Base-by-base conservation (phyloP, 2,329 filamentous ascomycete genomes). In the Laburnicola sp. region DNA sequence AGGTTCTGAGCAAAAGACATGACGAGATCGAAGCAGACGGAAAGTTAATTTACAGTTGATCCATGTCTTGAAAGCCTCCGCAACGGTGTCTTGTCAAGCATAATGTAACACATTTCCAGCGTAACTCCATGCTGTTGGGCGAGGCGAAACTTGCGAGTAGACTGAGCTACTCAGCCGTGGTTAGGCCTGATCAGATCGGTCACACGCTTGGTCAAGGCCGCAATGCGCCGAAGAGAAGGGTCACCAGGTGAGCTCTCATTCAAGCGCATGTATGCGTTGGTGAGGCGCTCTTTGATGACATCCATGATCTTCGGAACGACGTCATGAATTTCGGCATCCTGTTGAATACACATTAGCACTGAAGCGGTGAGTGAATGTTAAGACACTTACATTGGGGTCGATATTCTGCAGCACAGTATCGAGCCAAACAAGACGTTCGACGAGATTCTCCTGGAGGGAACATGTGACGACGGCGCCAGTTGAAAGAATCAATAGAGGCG, bases 391-490 rank as follows among this genome's bases (percentile, higher is more conserved):
- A 54, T 65, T 72, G 10, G 79, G 73, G 62, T 86, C 76, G 45
- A 86, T 78, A 43, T 75, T 77, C 54, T 74, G 70, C 48, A 86
- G 73, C 8, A 83, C 80, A 44, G 76, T 74, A 43, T 80, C 76
- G 25, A 86, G 75, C 84, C 84, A 87, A 22, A 77, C 69, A 10
- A 87, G 75, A 50, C 84, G 81, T 65, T 82, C 75, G 30, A 71
- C 63, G 25, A 81, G 66, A 54, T 83, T 80, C 7, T 78, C 80
- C 27, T 80, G 74, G 50, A 86, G 72, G 38, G 77, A 77, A 2
- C 80, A 77, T 2, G 82, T 84, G 25, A 86, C 80, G n/a, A 84
- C 83, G 22, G 83, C 82, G 45, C 81, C 82, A 25, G 85, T 82
- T 2, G 83, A 85, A 36, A 87, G 76, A 23, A 78, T 75, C 31